These are phyloP conservation scores for Globisporangium echinulatum DNA, from an alignment of 352 stramenopile genomes.

Conservation along the genomic window DNA sequence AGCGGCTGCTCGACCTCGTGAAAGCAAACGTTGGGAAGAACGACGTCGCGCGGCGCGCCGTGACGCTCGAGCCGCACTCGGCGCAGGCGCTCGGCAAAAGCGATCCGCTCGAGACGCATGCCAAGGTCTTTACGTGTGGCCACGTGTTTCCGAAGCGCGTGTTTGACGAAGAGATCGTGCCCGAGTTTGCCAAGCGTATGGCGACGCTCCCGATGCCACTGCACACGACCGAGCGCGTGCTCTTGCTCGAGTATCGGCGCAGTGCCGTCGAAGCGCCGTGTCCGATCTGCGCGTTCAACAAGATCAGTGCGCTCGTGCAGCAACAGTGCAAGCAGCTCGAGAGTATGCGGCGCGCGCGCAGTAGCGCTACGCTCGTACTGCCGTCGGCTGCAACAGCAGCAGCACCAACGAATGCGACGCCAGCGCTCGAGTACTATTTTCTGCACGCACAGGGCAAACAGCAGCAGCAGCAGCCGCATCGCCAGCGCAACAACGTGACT, in stretches of 20 bases:
- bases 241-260: slow-evolving; percentile 61
- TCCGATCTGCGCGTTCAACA: slow-evolving; percentile 77
- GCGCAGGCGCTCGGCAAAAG: slow-evolving; percentile 67
- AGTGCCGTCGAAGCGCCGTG: slow-evolving; percentile 63
- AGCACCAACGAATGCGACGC: not conserved
- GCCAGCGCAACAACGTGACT: slow-evolving; percentile 2
- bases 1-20: slow-evolving; percentile 52
- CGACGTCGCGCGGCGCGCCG: slow-evolving; percentile 37
- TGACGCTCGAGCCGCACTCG: slow-evolving; percentile 58
- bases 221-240: slow-evolving; percentile 55
- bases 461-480: not conserved
- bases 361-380: not conserved
- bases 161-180: slow-evolving; percentile 79
- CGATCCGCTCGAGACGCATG: slow-evolving; percentile 81
- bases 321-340: slow-evolving; percentile 19
- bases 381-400: not conserved
- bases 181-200: slow-evolving; percentile 80
- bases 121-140: slow-evolving; percentile 79
- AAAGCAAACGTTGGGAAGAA: slow-evolving; percentile 75
- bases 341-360: not conserved
- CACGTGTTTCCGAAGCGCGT: slow-evolving; percentile 82
- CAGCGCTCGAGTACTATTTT: slow-evolving; percentile 40
- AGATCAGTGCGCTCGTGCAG: slow-evolving; percentile 57
- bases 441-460: slow-evolving; percentile 28
- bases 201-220: slow-evolving; percentile 49